Evolutionary conservation across 202 grass and related monocot genomes (phyloP), one percentile per base, ranked within the genome.

Genomic region (Miscanthus sacchariflorus): DNA sequence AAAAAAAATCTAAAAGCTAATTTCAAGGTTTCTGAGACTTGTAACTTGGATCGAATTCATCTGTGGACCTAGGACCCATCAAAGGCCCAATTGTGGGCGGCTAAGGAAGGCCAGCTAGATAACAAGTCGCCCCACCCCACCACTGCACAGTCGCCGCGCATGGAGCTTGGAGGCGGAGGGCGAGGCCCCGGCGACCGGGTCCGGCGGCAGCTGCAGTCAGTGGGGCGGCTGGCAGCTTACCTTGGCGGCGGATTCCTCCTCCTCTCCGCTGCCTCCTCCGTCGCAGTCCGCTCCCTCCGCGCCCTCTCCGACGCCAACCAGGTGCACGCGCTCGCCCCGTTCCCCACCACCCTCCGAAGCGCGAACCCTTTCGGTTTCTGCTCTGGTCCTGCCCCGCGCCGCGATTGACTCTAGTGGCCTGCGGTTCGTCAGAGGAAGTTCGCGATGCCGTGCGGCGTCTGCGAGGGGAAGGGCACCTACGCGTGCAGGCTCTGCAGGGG

Each of bases 401-500:
- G 27, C 38, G 48, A 23, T 9, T 82, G 27, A 25, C 70, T 54
- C 36, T 7, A 2, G 25, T 46, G 19, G 5, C 12, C 21, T 69
- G 17, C 4, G 80, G 70, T 78, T 42, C 67, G 6, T 68, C 81
- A 99, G 94, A 95, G 90, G 87, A 99, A 95, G 78, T 86, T 90
- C 19, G 94, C 93, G 2, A 71, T 67, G 61, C 84, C 90, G 28
- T 99, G 97, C 49, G 80, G 71, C 28, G 87, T 76, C 15, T 99
- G 97, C 84, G 89, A 93, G 73, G 94, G 94, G 84, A 92, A 93
- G n/a, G 94, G 97, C n/a, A 91, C 83, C 84, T 95, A 96, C 68
- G 74, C 81, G 33, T 99, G 97, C 95, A 96, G 93, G 88, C 85
- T 99, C 39, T 96, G 94, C 90, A 88, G 84, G 86, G 94, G 91